Conservation (phyloP, 495 filamentous ascomycete species). For the Staphylotrichum tortipilum region DNA sequence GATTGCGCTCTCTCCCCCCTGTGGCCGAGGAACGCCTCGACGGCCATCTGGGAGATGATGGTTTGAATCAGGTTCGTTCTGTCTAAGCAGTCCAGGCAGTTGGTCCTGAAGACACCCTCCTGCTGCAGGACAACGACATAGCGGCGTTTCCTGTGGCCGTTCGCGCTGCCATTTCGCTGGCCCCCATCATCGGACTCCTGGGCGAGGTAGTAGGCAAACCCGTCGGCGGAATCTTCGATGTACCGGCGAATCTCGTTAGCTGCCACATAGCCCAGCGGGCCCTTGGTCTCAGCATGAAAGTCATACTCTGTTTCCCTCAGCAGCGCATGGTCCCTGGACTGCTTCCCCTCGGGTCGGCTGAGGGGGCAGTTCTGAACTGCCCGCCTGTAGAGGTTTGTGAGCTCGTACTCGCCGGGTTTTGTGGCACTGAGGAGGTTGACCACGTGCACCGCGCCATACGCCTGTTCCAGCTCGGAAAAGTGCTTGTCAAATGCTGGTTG, state of each 20-base stretch:
- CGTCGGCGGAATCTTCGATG: conserved; percentile 67
- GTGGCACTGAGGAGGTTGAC: conserved; percentile 85
- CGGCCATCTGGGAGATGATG: conserved; percentile 82
- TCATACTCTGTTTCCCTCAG: conserved; percentile 79
- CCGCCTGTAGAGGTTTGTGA: conserved; percentile 67
- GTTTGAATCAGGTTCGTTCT: conserved; percentile 95
- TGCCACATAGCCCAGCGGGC: conserved; percentile 78
- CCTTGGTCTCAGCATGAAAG: conserved; percentile 89
- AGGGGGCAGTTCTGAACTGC: conserved; percentile 65
- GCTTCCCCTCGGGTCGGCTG: conserved; percentile 38
- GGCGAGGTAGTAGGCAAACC: conserved; percentile 84
- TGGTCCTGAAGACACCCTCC: conserved; percentile 89
- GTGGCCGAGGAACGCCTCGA: conserved; percentile 69
- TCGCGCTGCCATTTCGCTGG: conserved; percentile 9
- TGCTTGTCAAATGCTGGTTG: conserved; percentile 94
- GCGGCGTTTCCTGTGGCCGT: conserved; percentile 29
- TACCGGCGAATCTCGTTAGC: conserved; percentile 67
- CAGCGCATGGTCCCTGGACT: conserved; percentile 56
- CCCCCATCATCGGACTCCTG: conserved; percentile 51
- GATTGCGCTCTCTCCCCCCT: conserved; percentile 54
- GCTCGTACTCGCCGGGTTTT: conserved; percentile 72
- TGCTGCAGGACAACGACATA: conserved; percentile 75
- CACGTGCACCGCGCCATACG: conserved; percentile 83
- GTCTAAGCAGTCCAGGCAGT: conserved; percentile 93
- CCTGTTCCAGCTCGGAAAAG: conserved; percentile 69